A percentile compares a stretch with the other conserved stretches of the same genome.
Conservation (phyloP, 2,329 filamentous ascomycete species). For the Trichoderma sp. region DNA sequence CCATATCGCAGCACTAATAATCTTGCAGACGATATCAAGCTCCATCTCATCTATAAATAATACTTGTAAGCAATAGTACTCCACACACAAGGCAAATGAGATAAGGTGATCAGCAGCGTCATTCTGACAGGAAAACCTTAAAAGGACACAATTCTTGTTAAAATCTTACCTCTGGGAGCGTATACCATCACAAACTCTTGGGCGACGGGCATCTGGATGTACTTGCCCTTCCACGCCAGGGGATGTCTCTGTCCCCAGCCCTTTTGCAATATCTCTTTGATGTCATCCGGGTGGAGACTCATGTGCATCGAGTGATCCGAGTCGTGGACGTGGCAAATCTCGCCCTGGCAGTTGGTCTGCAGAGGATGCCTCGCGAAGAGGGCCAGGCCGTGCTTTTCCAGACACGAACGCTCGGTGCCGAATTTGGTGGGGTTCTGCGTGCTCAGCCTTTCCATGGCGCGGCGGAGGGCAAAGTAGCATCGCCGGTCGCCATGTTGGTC, state of each 20-base stretch:
- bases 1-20: constrained; percentile 77
- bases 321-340: constrained; percentile 79
- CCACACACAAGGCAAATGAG: too few relatives aligned
- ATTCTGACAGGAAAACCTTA: neutral
- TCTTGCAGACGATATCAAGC: constrained; percentile 65
- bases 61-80: constrained; percentile 7
- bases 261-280: constrained; percentile 68
- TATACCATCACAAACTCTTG: constrained; percentile 81
- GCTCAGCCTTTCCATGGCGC: constrained; percentile 57
- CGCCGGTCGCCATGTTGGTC: constrained; percentile 63
- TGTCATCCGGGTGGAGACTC: constrained; percentile 78
- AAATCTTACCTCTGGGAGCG: constrained; percentile 63
- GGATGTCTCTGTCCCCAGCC: constrained; percentile 79
- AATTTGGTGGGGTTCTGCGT: constrained; percentile 51
- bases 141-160: neutral
- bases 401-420: constrained; percentile 70
- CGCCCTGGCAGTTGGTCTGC: constrained; percentile 75
- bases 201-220: constrained; percentile 67
- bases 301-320: constrained; percentile 78
- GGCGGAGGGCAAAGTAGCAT: constrained; percentile 60
- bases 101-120: neutral
- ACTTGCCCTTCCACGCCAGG: constrained; percentile 68
- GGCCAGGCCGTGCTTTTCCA: constrained; percentile 81
- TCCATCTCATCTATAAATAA: constrained; percentile 61
- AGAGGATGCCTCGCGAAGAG: constrained; percentile 70